Percentiles rank a stretch among this genome's conserved stretches.
Evolutionary conservation across 345 rosid genomes (phyloP).

Genomic region (Passiflora organensis): DNA sequence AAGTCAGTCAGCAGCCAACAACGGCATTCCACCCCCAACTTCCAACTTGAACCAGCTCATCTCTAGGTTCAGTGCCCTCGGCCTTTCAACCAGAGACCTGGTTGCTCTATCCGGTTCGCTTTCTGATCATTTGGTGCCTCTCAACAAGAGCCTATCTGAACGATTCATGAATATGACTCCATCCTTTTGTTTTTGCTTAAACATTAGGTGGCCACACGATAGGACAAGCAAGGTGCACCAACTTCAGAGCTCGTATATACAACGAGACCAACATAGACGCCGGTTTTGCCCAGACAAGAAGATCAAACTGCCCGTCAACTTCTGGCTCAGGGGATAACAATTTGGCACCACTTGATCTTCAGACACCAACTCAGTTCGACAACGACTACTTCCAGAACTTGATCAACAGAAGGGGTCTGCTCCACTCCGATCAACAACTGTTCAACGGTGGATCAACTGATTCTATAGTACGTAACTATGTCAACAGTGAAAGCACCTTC

Average conservation of each 20-base stretch:
- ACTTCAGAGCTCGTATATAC: conserved; percentile 34
- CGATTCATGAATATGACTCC: too few relatives aligned
- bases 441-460: conserved; percentile 32
- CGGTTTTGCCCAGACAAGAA: conserved; percentile 24
- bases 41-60: conserved; percentile 50
- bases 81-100: conserved; percentile 69
- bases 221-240: conserved; percentile 44
- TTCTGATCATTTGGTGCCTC: too few relatives aligned
- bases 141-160: too few relatives aligned
- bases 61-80: conserved; percentile 50
- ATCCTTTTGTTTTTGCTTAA: too few relatives aligned
- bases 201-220: too few relatives aligned
- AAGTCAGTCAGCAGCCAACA: conserved; percentile 75
- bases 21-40: conserved; percentile 62
- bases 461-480: conserved; percentile 25
- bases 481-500: conserved; percentile 16
- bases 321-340: conserved; percentile 29
- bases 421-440: conserved; percentile 48
- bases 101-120: conserved; percentile 70
- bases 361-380: conserved; percentile 34
- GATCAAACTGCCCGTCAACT: conserved; percentile 25
- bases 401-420: conserved; percentile 27
- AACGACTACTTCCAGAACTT: conserved; percentile 31
- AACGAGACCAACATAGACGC: conserved; percentile 38
- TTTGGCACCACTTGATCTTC: conserved; percentile 33